Evolutionary conservation across 495 filamentous ascomycete genomes (phyloP).

Genomic region (Tuber melanosporum): DNA sequence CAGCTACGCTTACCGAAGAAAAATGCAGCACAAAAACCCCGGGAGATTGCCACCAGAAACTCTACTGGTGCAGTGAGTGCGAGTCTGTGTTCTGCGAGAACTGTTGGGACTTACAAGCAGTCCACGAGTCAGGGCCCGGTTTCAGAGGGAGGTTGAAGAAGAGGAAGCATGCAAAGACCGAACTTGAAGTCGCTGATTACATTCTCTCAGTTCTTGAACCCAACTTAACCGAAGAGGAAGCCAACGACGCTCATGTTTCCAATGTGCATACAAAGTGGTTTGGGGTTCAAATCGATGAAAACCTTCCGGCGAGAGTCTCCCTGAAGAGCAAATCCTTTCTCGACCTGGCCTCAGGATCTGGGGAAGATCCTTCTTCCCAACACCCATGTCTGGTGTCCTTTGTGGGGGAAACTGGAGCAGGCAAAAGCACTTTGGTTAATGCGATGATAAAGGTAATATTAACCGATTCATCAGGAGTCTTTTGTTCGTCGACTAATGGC

Average conservation of each 20-base stretch:
- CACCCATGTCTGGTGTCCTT: slow-evolving; percentile 37
- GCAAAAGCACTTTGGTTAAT: slow-evolving; percentile 37
- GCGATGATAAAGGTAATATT: slow-evolving; percentile 34
- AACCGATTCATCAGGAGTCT: not conserved
- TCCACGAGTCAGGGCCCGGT: not conserved
- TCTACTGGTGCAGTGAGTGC: not conserved
- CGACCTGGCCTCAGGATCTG: slow-evolving; percentile 23
- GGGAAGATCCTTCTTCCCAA: slow-evolving; percentile 22
- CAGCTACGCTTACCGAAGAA: not conserved
- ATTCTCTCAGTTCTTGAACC: slow-evolving; percentile 30
- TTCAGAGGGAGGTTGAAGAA: not conserved
- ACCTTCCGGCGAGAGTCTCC: slow-evolving; percentile 17
- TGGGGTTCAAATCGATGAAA: slow-evolving; percentile 29
- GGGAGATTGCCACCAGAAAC: not conserved
- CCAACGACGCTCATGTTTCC: slow-evolving; percentile 19
- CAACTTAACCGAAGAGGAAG: slow-evolving; percentile 11
- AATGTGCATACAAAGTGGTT: slow-evolving; percentile 38
- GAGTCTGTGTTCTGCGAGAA: slow-evolving; percentile 13
- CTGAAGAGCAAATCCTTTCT: slow-evolving; percentile 17
- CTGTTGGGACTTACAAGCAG: slow-evolving; percentile 13
- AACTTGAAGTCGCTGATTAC: slow-evolving; percentile 29
- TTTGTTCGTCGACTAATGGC: not conserved
- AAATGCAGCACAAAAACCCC: not conserved
- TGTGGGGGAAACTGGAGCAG: slow-evolving; percentile 36
- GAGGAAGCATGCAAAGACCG: slow-evolving; percentile 33